These are phyloP conservation scores for Platismatia glauca DNA, from an alignment of 495 filamentous ascomycete genomes.

Conservation along the genomic window DNA sequence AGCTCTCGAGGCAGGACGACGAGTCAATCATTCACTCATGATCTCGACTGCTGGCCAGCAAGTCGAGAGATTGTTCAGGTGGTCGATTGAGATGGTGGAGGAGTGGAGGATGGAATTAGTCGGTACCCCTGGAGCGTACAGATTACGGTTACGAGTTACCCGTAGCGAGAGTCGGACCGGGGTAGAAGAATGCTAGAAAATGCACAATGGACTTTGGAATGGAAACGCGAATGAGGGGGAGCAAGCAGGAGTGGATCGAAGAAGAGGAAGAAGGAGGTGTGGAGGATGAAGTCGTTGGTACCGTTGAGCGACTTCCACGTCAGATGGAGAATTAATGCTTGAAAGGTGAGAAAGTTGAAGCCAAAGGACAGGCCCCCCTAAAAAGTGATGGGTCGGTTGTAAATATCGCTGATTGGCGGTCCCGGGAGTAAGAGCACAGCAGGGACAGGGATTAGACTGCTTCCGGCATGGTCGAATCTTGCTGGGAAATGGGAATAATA, in stretches of 20 bases:
- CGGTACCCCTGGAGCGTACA: slow-evolving; percentile 23
- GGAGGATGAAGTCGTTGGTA: not conserved
- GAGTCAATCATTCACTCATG: slow-evolving; percentile 19
- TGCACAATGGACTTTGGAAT: slow-evolving; percentile 14
- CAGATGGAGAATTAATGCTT: not conserved
- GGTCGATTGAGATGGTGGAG: slow-evolving; percentile 6
- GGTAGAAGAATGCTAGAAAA: slow-evolving; percentile 16
- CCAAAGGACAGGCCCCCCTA: not conserved
- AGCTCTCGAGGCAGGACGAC: slow-evolving; percentile 3
- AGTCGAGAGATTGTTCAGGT: slow-evolving; percentile 13
- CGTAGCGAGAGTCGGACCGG: slow-evolving; percentile 22
- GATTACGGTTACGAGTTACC: slow-evolving; percentile 24
- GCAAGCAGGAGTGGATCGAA: not conserved
- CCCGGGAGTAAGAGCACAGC: not conserved
- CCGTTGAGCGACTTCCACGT: not conserved
- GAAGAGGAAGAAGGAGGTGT: not conserved
- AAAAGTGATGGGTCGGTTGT: slow-evolving; percentile 1
- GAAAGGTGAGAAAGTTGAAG: not conserved
- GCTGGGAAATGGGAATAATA: not conserved
- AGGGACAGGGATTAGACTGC: slow-evolving; percentile 11
- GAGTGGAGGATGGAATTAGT: slow-evolving; percentile 17
- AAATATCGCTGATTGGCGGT: slow-evolving; percentile 9
- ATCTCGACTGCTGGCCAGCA: slow-evolving; percentile 11
- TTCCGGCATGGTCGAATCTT: slow-evolving; percentile 9
- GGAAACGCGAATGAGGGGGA: slow-evolving; percentile 13